These are phyloP conservation scores for Metschnikowia gelsemii DNA, from an alignment of 805 yeast species.

Conservation along the genomic window DNA sequence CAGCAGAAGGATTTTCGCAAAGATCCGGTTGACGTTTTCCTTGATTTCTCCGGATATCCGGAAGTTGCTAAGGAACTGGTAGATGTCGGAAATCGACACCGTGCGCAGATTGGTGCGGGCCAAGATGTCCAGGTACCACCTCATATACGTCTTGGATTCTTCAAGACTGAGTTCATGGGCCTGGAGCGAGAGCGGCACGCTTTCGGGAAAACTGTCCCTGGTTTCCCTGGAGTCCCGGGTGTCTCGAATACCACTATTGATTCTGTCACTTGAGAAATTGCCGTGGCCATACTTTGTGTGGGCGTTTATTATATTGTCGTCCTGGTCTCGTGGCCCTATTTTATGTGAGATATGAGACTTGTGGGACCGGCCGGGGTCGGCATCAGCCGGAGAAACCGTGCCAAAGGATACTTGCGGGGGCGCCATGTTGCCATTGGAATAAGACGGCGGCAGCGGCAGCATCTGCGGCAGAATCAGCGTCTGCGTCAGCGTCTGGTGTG, in stretches of 20 bases:
- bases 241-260: too few relatives aligned
- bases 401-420: slow-evolving; percentile 21
- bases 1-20: slow-evolving; percentile 50
- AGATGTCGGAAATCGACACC: slow-evolving; percentile 74
- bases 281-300: too few relatives aligned
- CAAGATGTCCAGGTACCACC: slow-evolving; percentile 90
- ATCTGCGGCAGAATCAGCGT: too few relatives aligned
- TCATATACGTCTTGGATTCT: slow-evolving; percentile 79
- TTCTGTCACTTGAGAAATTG: too few relatives aligned
- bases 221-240: too few relatives aligned
- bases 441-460: slow-evolving; percentile 1
- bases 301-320: too few relatives aligned
- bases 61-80: slow-evolving; percentile 75
- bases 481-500: too few relatives aligned
- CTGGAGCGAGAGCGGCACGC: slow-evolving; percentile 62
- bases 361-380: too few relatives aligned
- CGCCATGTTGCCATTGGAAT: slow-evolving; percentile 7
- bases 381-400: background rate
- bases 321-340: too few relatives aligned
- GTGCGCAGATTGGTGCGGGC: slow-evolving; percentile 66
- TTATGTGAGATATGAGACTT: too few relatives aligned
- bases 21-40: slow-evolving; percentile 50
- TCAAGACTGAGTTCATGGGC: slow-evolving; percentile 68
- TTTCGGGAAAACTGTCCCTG: too few relatives aligned
- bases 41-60: slow-evolving; percentile 53